Base-by-base conservation (phyloP, 2,329 filamentous ascomycete genomes). In the Pseudogymnoascus sp. region DNA sequence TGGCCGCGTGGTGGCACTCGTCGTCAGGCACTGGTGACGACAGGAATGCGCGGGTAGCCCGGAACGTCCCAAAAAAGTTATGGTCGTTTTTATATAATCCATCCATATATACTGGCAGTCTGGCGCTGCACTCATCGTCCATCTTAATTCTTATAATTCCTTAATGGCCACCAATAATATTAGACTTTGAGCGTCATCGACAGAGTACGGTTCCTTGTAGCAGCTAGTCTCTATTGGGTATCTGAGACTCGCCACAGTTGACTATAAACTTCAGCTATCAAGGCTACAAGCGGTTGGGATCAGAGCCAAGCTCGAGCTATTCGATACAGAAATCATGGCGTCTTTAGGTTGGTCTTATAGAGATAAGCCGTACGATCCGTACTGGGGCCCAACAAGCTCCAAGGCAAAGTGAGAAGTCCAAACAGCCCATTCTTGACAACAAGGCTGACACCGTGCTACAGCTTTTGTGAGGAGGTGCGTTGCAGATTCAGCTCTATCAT, bases 401-500 rank as follows among this genome's bases (percentile, higher is more conserved):
- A 62, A 66, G 50, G 64, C 65, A 36, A 71, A 71, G 70, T 71
- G 67, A 58, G 61, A 64, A 17, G 10, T 40, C 26, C 41, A 37
- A 57, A 31, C 35, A 58, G 21, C 41, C 24, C 15, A 24, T 37
- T 35, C 26, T 5, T 44, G 33, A 35, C 7, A 50, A 33, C 35
- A 26, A 47, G 31, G 40, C 63, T 64, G 40, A 63, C 41, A 41
- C 3, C 17, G 54, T 13, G 8, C 40, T 58, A 2, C 59, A 71
- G 70, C 58, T 71, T 71, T 64, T 71, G 70, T 63, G 70, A 71
- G 67, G 70, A 71, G 64, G 70, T 70, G 63, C 58, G 63, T 63
- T 50, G 31, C 26, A 29, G 4, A 11, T 44, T 11, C 41, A 15
- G 68, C 69, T 1, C 70, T 73, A 3, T 13, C 50, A 58, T 39